A percentile compares a stretch with the other conserved stretches of the same genome.
These are phyloP conservation scores for Pseudogymnoascus sp. DNA, from an alignment of 2,329 filamentous ascomycete species.

Conservation along the genomic window DNA sequence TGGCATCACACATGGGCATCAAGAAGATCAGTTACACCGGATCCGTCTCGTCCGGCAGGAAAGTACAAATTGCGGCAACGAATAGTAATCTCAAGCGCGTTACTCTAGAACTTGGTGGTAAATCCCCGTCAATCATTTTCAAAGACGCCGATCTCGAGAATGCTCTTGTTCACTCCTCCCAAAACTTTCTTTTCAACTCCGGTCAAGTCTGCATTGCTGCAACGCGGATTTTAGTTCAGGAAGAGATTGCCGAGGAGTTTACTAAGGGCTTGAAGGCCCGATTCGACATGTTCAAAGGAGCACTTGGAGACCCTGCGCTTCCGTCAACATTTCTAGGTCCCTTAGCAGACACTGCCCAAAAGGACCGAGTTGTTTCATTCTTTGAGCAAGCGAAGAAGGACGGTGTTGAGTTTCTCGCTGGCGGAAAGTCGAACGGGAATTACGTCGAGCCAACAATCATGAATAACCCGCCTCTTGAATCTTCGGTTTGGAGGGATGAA, in stretches of 20 bases:
- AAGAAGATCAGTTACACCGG: conserved; percentile 60
- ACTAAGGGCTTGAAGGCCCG: conserved; percentile 47
- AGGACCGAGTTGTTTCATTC: conserved; percentile 58
- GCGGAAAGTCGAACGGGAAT: conserved; percentile 52
- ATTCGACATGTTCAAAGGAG: conserved; percentile 50
- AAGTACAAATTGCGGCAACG: conserved; percentile 47
- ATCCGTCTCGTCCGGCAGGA: conserved; percentile 52
- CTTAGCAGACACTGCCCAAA: conserved; percentile 45
- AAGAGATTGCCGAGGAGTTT: conserved; percentile 56
- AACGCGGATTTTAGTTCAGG: conserved; percentile 60
- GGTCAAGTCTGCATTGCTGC: conserved; percentile 61
- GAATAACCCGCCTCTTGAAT: conserved; percentile 50
- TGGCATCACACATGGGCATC: conserved; percentile 48
- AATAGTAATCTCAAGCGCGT: conserved; percentile 58
- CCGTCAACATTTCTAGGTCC: conserved; percentile 50
- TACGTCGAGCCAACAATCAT: conserved; percentile 67
- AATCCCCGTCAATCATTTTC: conserved; percentile 60
- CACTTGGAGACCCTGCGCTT: conserved; percentile 61
- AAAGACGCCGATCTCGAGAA: conserved; percentile 57
- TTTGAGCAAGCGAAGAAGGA: conserved; percentile 52
- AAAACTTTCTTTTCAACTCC: conserved; percentile 43
- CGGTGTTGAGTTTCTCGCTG: conserved; percentile 50
- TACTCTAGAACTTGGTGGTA: conserved; percentile 58
- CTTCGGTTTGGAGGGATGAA: conserved; percentile 49
- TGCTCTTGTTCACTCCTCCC: conserved; percentile 48